Conservation (phyloP, 345 rosid species). For the Eucalyptus grandis region DNA sequence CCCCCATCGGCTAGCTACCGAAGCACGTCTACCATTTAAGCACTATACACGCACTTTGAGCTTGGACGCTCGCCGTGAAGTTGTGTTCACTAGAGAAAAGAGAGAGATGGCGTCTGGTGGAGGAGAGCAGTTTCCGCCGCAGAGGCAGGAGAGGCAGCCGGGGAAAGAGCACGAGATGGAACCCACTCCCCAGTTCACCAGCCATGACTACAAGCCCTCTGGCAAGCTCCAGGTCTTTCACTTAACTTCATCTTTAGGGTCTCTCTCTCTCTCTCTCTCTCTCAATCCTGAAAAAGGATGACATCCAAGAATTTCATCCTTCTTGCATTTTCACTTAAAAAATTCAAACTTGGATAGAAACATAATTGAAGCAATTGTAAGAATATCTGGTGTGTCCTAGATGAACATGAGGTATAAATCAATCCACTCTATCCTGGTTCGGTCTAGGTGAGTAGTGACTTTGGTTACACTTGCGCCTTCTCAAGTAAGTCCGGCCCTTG, state of each 20-base stretch:
- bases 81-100: background rate
- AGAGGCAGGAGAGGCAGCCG: conserved; percentile 57
- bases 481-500: background rate
- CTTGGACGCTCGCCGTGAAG: background rate
- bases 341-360: rapidly evolving
- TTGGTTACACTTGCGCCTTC: background rate
- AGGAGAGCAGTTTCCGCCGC: conserved; percentile 35
- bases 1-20: background rate
- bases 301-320: background rate
- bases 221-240: conserved; percentile 29
- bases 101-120: conserved; percentile 36
- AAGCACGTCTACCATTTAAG: background rate
- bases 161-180: conserved; percentile 60
- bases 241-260: background rate
- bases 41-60: background rate
- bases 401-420: background rate
- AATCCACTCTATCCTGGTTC: background rate
- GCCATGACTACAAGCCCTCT: conserved; percentile 47
- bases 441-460: background rate
- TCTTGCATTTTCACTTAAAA: background rate
- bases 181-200: conserved; percentile 43
- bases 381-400: background rate
- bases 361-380: background rate
- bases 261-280: background rate
- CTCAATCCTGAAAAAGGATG: background rate